These are phyloP conservation scores for Russula griseocarnosa DNA, from an alignment of 768 basidiomycete species.

Conservation along the genomic window DNA sequence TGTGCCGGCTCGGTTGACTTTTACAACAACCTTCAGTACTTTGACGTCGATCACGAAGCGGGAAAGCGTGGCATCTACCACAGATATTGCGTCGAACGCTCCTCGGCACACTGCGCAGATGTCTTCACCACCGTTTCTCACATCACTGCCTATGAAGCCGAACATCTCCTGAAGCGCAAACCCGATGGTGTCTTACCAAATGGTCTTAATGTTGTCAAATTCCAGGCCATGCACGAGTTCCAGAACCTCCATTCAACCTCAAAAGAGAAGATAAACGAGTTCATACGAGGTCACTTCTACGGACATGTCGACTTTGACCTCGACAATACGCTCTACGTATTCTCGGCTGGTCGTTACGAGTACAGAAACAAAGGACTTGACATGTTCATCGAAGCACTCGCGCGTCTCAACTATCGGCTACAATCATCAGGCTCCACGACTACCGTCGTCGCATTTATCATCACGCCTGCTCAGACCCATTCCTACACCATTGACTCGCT, in stretches of 20 bases:
- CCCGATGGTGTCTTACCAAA: constrained; percentile 97
- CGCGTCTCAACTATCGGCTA: constrained; percentile 70
- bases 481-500: constrained; percentile 97
- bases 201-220: constrained; percentile 97
- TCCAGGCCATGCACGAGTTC: constrained; percentile 99
- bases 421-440: constrained; percentile 61
- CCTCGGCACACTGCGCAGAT: constrained; percentile 91
- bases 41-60: constrained; percentile 98
- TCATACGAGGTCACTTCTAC: constrained; percentile 96
- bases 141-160: constrained; percentile 96
- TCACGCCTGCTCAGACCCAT: constrained; percentile 95
- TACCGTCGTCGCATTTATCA: constrained; percentile 97
- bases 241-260: constrained; percentile 89
- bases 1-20: constrained; percentile 98
- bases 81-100: constrained; percentile 94
- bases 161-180: constrained; percentile 95
- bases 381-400: constrained; percentile 98
- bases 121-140: constrained; percentile 98
- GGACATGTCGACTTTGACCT: constrained; percentile 96
- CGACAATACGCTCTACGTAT: constrained; percentile 89
- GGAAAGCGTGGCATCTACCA: constrained; percentile 99
- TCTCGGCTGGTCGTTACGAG: constrained; percentile 98
- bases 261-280: constrained; percentile 99
- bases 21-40: constrained; percentile 99
- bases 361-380: constrained; percentile 99